Evolutionary conservation across 768 basidiomycete species (phyloP), one percentile per base, ranked within the genome.

Genomic region (Boletus bicolor): DNA sequence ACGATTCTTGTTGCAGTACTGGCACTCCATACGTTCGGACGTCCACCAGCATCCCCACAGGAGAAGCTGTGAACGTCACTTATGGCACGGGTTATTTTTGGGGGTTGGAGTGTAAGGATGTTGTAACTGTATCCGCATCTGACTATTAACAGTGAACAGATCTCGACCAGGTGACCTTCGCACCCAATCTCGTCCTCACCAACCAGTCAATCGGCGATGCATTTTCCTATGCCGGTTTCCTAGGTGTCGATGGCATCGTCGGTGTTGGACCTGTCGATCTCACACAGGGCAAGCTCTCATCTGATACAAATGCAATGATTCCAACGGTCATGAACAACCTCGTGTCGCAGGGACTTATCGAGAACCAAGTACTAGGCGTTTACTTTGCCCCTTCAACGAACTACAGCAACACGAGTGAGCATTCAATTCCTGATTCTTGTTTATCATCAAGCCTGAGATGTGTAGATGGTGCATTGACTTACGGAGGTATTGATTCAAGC

Each of bases 21-120:
- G 63, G 57, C 10, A 61, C 7, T 12, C 35, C 44, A 32, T 71
- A 65, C 37, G 48, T 56, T 41, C 59, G 42, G 24, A 69, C 68
- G 10, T 47, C 55, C 19, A 69, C 64, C 2, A 67, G 65, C 50
- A 51, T 59, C 15, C 44, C 62, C 28, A 72, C 70, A 14, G 71
- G 69, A 5, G 14, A 63, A 35, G 3, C n/a, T 4, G 54, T 68
- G 21, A 53, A 21, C 3, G 44, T 53, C 4, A 49, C 43, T 8
- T 68, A 53, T 47, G 60, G 63, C 4, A 0, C 1, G 1, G 68
- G 55, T 9, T 51, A 30, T 42, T 54, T 72, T 43, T 35, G 35
- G 68, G 76, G 77, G 21, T 66, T 64, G 37, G 77, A 78, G 57
- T 80, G 65, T 66, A 36, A 39, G 53, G 11, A 38, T 9, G 3